Base-by-base conservation (phyloP, 192 early-diverging fungal genomes). In the Ambispora gerdemannii region DNA sequence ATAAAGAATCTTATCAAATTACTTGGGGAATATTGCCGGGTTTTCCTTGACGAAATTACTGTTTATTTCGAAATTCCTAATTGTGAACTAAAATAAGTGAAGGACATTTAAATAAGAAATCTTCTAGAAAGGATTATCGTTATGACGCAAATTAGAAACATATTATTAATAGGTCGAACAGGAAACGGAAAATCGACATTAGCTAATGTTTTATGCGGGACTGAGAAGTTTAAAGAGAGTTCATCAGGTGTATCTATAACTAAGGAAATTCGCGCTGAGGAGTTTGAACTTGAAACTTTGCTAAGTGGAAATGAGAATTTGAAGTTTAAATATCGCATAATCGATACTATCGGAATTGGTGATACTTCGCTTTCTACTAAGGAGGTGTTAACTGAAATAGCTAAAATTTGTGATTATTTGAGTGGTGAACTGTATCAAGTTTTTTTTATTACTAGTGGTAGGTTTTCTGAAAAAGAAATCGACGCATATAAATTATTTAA, bases 321-420 rank as follows among this genome's bases (percentile, higher is more conserved):
- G n/a, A n/a, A n/a, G n/a, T n/a, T n/a, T n/a, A 56, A 58, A 13
- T 58, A 58, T 58, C 55, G n/a, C 10, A 4, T 58, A n/a, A 58
- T 58, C 27, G 55, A 58, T 58, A 58, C 55, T n/a, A 11, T 28
- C n/a, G 55, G 55, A 25, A 58, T 58, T 58, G 11, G 11, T 1
- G 55, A 58, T 24, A 58, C 11, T 4, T 11, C 11, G 3, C n/a
- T n/a, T n/a, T 4, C 22, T 1, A 58, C 55, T 1, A 8, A 58
- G 27, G 27, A 58, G 27, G 27, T n/a, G 27, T 58, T 58, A 58
- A 28, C 13, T 4, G 27, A 25, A n/a, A 4, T n/a, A 25, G 22
- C 22, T 4, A 25, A 58, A 58, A 8, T 11, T 24, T 13, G 13
- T 1, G n/a, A n/a, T 58, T 58, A 24, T 25, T 13, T n/a, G 1